These are phyloP conservation scores for Fusarium hostae DNA, from an alignment of 2,329 filamentous ascomycete species.

Conservation along the genomic window DNA sequence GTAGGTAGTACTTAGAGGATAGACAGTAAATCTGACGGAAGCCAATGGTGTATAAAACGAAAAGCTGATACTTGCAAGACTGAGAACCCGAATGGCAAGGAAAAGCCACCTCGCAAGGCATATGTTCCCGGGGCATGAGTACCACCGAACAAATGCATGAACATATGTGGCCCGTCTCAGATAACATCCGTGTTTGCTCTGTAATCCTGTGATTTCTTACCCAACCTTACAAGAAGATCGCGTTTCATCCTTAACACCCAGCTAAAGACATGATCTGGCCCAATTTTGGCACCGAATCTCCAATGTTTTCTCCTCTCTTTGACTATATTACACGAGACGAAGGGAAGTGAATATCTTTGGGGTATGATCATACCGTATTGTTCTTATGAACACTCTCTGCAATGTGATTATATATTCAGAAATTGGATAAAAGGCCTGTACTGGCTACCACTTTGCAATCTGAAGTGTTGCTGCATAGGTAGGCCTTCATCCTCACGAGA, in stretches of 20 bases:
- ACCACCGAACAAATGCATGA: not conserved
- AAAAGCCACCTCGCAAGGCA: not conserved
- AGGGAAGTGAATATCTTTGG: not conserved
- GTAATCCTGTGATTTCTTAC: too few relatives aligned
- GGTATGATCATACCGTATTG: not conserved
- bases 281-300: not conserved
- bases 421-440: not conserved
- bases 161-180: not conserved
- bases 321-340: not conserved
- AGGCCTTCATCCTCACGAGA: not conserved
- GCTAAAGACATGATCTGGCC: not conserved
- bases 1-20: not conserved
- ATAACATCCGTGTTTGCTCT: not conserved
- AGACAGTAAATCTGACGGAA: too few relatives aligned
- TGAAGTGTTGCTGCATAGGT: not conserved
- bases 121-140: not conserved
- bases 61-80: not conserved
- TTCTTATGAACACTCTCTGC: not conserved
- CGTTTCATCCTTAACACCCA: rapidly evolving
- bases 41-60: not conserved
- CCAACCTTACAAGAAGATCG: not conserved
- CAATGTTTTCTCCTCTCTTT: not conserved
- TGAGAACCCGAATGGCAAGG: too few relatives aligned
- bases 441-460: not conserved
- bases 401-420: too few relatives aligned